These are phyloP conservation scores for Aspergillus sp. DNA, from an alignment of 2,329 filamentous ascomycete species.

Conservation along the genomic window DNA sequence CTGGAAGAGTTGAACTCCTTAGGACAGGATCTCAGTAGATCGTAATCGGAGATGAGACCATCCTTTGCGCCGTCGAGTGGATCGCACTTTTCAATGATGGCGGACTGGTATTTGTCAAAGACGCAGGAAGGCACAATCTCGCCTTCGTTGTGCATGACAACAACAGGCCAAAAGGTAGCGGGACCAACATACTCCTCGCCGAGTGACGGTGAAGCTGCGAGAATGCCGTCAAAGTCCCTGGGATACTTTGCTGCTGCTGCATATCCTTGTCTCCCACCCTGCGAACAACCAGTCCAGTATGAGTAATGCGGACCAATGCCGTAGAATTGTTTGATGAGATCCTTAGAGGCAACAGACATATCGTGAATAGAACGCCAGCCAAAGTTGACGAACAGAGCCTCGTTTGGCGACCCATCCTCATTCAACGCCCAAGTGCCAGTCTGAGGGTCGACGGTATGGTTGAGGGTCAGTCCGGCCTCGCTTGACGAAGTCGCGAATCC, in stretches of 20 bases:
- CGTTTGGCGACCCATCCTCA: background rate
- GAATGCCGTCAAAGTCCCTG: constrained; percentile 24
- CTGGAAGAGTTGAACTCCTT: background rate
- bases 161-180: constrained; percentile 13
- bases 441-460: background rate
- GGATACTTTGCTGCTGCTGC: constrained; percentile 21
- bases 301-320: background rate
- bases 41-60: constrained; percentile 21
- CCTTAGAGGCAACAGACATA: background rate
- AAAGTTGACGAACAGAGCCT: background rate
- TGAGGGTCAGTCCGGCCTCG: background rate
- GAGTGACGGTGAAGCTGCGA: constrained; percentile 21
- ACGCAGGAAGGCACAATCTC: constrained; percentile 11
- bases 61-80: constrained; percentile 25
- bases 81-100: constrained; percentile 21
- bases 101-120: constrained; percentile 11
- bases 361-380: background rate
- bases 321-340: constrained; percentile 1
- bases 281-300: constrained; percentile 19
- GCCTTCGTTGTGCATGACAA: constrained; percentile 12
- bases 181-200: constrained; percentile 10
- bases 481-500: background rate
- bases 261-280: constrained; percentile 21
- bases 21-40: background rate
- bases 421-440: background rate